Percentiles rank a stretch among this genome's conserved stretches.
Evolutionary conservation across 305 asterid genomes (phyloP).

Genomic region (Plantago lanceolata): DNA sequence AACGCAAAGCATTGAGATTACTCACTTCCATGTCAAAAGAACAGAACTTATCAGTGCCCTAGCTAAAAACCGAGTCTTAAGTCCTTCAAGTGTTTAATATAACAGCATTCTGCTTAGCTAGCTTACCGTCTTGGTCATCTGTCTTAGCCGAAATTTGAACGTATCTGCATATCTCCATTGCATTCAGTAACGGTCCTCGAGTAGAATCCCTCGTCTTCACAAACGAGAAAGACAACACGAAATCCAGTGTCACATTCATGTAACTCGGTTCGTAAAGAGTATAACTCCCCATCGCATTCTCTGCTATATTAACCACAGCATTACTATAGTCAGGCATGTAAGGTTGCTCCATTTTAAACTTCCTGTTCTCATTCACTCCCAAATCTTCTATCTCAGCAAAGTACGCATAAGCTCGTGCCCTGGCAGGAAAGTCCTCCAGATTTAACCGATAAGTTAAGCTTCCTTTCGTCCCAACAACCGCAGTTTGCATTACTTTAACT

Average conservation of each 20-base stretch:
- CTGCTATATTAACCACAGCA: constrained; percentile 93
- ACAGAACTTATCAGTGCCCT: constrained; percentile 25
- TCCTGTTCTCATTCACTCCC: constrained; percentile 59
- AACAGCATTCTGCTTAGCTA: background rate
- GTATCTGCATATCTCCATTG: constrained; percentile 84
- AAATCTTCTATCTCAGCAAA: constrained; percentile 86
- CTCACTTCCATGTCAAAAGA: constrained; percentile 45
- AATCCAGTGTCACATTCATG: constrained; percentile 78
- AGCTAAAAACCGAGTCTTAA: background rate
- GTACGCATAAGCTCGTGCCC: constrained; percentile 85
- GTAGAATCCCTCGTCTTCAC: constrained; percentile 70
- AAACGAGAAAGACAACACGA: constrained; percentile 75
- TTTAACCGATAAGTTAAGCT: constrained; percentile 69
- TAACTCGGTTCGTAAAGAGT: constrained; percentile 90
- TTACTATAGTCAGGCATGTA: constrained; percentile 72
- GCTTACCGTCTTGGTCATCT: constrained; percentile 63
- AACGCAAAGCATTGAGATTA: constrained; percentile 46
- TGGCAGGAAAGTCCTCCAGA: constrained; percentile 91
- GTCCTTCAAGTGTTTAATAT: background rate
- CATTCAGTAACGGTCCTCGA: constrained; percentile 73
- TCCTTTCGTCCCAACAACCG: constrained; percentile 77
- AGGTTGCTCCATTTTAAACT: constrained; percentile 84
- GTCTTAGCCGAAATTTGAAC: constrained; percentile 69
- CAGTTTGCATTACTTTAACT: constrained; percentile 90
- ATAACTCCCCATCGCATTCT: constrained; percentile 89